Evolutionary conservation across 768 basidiomycete genomes (phyloP).

Genomic region (Tricholoma saponaceum): DNA sequence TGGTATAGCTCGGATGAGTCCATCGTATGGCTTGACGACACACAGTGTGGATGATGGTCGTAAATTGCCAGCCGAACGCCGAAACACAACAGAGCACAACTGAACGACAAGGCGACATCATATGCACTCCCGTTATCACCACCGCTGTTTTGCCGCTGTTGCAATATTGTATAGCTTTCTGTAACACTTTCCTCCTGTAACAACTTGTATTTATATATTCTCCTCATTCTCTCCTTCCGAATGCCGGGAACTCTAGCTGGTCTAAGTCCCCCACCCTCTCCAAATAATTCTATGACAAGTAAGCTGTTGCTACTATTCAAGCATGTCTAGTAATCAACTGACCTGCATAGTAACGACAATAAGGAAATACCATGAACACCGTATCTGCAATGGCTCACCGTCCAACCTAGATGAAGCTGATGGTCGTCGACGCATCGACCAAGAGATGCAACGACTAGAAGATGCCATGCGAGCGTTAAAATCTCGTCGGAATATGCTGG

Average conservation of each 20-base stretch:
- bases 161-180: background rate
- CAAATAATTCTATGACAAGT: slow-evolving; percentile 15
- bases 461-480: slow-evolving; percentile 30
- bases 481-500: slow-evolving; percentile 30
- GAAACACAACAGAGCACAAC: background rate
- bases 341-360: slow-evolving; percentile 12
- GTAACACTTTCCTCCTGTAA: background rate
- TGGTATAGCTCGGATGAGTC: slow-evolving; percentile 60
- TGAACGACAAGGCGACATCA: background rate
- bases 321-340: background rate
- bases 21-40: slow-evolving; percentile 17
- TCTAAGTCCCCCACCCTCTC: slow-evolving; percentile 20
- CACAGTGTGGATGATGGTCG: background rate
- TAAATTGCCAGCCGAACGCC: background rate
- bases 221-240: background rate
- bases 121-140: slow-evolving; percentile 3
- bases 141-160: background rate
- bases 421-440: slow-evolving; percentile 31
- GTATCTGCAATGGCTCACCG: slow-evolving; percentile 7
- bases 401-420: slow-evolving; percentile 12
- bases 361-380: slow-evolving; percentile 14
- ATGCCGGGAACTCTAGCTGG: slow-evolving; percentile 27
- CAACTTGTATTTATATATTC: background rate
- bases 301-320: background rate
- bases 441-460: slow-evolving; percentile 29